phyloP scores from a whole-genome alignment of 2,329 filamentous ascomycete species.

The Colletotrichum sp. region DNA sequence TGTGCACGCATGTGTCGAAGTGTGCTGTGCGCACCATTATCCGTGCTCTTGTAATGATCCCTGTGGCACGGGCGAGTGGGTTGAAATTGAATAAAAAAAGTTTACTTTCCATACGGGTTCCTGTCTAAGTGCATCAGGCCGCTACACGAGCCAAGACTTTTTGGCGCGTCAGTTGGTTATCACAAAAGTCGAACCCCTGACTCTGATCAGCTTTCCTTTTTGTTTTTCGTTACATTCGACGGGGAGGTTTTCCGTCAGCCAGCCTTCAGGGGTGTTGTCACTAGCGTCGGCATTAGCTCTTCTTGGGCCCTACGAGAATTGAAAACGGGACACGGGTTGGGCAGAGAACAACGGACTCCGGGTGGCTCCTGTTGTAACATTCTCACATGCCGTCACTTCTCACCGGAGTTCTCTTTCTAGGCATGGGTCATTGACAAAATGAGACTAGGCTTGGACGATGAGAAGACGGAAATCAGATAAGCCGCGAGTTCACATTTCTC shows the following conservation, averaged over 20 bases:
- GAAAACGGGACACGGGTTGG: not conserved
- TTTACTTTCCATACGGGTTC: not conserved
- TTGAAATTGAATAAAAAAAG: not conserved
- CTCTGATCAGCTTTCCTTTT: not conserved
- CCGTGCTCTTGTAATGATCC: not conserved
- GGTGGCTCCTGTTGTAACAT: not conserved
- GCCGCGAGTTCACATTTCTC: not conserved
- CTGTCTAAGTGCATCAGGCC: not conserved
- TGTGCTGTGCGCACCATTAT: not conserved
- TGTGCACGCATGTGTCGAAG: not conserved
- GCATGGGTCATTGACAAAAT: too few relatives aligned
- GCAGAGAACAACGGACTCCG: not conserved
- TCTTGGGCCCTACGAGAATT: not conserved
- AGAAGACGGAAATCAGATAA: not conserved
- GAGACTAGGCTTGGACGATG: not conserved
- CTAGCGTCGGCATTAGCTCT: not conserved
- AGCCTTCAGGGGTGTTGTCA: not conserved
- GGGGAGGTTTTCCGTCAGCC: not conserved
- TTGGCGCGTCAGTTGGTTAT: not conserved
- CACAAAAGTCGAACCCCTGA: not conserved
- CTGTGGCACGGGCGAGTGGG: not conserved
- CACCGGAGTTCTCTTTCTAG: not conserved
- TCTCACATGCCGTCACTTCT: not conserved
- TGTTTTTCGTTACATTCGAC: not conserved
- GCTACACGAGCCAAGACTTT: not conserved